Conservation (phyloP, 2,329 filamentous ascomycete species). For the Xylaria arbuscula region DNA sequence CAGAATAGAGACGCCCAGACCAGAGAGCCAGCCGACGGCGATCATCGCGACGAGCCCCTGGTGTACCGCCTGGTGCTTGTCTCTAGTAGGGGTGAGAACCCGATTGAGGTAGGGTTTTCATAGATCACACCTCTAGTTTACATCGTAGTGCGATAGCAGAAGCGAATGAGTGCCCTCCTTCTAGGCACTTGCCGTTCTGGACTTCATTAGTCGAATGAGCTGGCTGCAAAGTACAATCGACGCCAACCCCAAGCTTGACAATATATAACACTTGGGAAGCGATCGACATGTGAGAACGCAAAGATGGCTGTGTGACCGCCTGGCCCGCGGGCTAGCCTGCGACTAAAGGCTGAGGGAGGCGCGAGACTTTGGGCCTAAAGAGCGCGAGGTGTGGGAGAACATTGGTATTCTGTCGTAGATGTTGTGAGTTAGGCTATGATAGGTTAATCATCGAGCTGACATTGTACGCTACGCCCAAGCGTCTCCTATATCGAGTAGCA, state of each 20-base stretch:
- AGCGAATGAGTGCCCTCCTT: background rate
- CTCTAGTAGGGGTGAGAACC: too few species aligned
- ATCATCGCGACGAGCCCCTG: background rate
- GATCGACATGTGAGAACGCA: too few species aligned
- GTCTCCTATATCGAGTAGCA: too few species aligned
- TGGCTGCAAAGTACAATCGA: background rate
- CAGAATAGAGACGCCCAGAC: background rate
- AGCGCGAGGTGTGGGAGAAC: background rate
- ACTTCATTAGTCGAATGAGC: background rate
- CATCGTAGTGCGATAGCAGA: background rate
- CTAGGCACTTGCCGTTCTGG: background rate
- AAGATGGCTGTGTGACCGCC: constrained; percentile 5
- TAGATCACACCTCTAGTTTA: background rate
- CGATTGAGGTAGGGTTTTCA: background rate
- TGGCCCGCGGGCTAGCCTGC: constrained; percentile 15
- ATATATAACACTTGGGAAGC: background rate
- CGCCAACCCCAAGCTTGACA: background rate
- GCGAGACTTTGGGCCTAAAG: background rate
- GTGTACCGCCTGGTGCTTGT: background rate
- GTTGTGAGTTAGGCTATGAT: background rate
- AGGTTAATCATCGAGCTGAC: background rate
- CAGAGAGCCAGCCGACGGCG: background rate
- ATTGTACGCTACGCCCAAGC: background rate
- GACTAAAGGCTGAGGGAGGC: constrained; percentile 18
- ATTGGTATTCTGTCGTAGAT: background rate